Evolutionary conservation across 129 eudicot genomes (phyloP).

Genomic region (Arctium lappa): DNA sequence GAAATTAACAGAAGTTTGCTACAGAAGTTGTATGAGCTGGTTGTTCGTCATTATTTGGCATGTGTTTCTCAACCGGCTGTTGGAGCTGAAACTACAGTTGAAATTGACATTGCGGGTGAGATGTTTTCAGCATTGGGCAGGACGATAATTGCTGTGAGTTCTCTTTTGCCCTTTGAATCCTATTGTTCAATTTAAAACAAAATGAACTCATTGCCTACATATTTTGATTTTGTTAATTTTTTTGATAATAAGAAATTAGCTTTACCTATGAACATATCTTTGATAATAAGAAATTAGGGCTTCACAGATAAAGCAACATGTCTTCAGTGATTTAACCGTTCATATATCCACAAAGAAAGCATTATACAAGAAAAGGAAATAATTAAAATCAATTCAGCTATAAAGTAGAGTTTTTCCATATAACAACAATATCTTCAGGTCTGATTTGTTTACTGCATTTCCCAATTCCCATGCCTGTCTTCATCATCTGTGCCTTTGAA

Average conservation of each 20-base stretch:
- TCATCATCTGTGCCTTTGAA: not conserved
- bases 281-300: slow-evolving; percentile 2
- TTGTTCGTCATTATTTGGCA: slow-evolving; percentile 94
- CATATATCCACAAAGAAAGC: not conserved
- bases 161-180: not conserved
- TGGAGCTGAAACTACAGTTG: slow-evolving; percentile 93
- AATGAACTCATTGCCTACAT: slow-evolving; percentile 7
- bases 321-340: not conserved
- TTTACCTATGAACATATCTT: not conserved
- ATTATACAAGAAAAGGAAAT: not conserved
- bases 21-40: slow-evolving; percentile 91
- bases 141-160: slow-evolving; percentile 85
- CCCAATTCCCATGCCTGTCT: not conserved
- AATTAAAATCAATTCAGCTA: not conserved
- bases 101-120: slow-evolving; percentile 94
- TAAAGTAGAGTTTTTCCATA: not conserved
- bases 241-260: not conserved
- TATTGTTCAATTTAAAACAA: not conserved
- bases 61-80: slow-evolving; percentile 97
- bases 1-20: slow-evolving; percentile 1
- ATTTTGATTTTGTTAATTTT: not conserved
- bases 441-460: too few relatives aligned
- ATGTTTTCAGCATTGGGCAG: slow-evolving; percentile 77
- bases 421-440: too few relatives aligned
- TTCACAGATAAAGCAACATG: not conserved